Base-by-base conservation (phyloP, 306 rosid genomes). In the Glycine tomentella region DNA sequence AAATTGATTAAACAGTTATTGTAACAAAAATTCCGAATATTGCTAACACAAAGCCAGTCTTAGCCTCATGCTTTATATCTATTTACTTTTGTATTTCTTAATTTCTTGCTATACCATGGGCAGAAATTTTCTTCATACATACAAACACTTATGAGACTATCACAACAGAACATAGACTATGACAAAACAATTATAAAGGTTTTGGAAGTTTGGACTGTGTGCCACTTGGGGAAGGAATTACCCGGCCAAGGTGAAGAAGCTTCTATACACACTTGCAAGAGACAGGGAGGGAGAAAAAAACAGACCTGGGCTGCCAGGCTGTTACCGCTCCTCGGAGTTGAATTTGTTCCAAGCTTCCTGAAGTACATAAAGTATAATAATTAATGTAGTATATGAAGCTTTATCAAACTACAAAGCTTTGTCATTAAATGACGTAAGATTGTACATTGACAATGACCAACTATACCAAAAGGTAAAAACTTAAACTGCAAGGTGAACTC, bases 341-440 rank as follows among this genome's bases (percentile, higher is more conserved):
- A 91, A 95, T 86, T 90, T 95, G 92, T 84, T 91, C 99, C 99
- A 95, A 65, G 97, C 99, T 83, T 95, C 99, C 99, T 95, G 89
- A 70, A 46, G 61, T 42, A 38, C 49, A 64, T 36, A 3, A 64
- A 36, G 48, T 25, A 64, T 16, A 66, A 17, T 79, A 59, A 59
- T 25, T 9, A 74, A 45, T 68, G 48, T 12, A 69, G 49, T 57
- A 42, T 40, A n/a, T 14, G 44, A 83, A 57, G 48, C 52, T 12
- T 50, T 8, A 70, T 61, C 61, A 34, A 45, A 63, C 36, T 56
- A 65, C 25, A 46, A 9, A 8, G 53, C 51, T 58, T 38, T 25
- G 52, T 64, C 53, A 61, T 80, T 56, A 20, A 68, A 62, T 75
- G 36, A 44, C 46, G 42, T 5, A 69, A 33, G 40, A 62, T 49